Evolutionary conservation across 805 yeast species (phyloP), one percentile per base, ranked within the genome.

Genomic region (Candida verbasci): DNA sequence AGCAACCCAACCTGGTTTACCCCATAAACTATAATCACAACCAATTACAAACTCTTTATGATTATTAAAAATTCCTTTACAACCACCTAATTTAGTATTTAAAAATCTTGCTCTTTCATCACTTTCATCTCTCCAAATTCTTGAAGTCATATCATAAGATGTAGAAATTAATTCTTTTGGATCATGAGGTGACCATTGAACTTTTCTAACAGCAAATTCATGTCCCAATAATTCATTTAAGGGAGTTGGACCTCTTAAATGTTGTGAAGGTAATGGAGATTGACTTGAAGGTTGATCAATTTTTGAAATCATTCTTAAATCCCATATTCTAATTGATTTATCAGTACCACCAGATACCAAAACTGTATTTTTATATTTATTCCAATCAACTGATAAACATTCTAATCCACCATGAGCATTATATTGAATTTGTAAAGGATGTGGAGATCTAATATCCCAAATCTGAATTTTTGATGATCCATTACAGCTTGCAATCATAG

Each of bases 11-110:
- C 97, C 97, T 1, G 93, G 94, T 47, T 80, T 81, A 3, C 97
- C 98, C 97, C 97, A 91, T 35, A 93, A 60, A 46, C 95, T 82
- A 85, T 96, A 93, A 63, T 93, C 97, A 45, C 89, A 83, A 12
- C 94, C 97, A 48, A 85, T 77, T 1, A 84, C 96, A 62, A 91
- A 91, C 65, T 91, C 98, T 20, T 78, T 72, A 62, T 93, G 97
- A 36, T 60, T 62, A 16, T 72, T 68, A 67, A 87, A 86, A 12
- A 72, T 71, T 6, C 75, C 76, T 24, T 69, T 60, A 24, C 80
- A 66, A 0, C 84, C 83, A 34, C 73, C 74, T 26, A 72, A 60
- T 4, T 41, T 44, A 7, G 50, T 44, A 37, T 55, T 60, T 34
- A 66, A 56, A 36, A 68, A 73, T 33, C 72, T 58, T 3, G 80